phyloP scores from a whole-genome alignment of 306 rosid genomes.

The Rosa lucieae region DNA sequence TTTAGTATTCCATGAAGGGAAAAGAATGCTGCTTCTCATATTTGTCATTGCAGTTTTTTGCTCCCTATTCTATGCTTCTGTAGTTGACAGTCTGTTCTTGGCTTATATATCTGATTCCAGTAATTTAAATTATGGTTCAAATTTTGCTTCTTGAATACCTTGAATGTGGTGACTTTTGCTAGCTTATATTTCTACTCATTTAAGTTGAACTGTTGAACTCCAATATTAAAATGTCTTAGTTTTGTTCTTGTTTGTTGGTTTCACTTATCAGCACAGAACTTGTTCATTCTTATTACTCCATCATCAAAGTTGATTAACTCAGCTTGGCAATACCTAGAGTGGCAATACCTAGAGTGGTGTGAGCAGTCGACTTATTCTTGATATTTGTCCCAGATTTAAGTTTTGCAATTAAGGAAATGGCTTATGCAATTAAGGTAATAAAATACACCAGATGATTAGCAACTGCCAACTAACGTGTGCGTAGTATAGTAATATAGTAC shows the following conservation, averaged over 20 bases:
- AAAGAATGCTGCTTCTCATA: constrained; percentile 27
- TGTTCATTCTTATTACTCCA: not conserved
- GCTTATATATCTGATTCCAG: not conserved
- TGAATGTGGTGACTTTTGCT: not conserved
- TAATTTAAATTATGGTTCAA: not conserved
- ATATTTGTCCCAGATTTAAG: not conserved
- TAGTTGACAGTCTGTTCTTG: constrained; percentile 19
- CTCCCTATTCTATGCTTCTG: constrained; percentile 31
- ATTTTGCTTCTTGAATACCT: not conserved
- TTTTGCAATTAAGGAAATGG: not conserved
- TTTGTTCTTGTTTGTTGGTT: not conserved
- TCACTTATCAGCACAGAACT: not conserved
- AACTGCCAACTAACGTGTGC: not conserved
- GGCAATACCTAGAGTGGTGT: constrained; percentile 4
- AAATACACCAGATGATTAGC: not conserved
- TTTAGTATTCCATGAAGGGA: constrained; percentile 16
- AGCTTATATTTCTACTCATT: not conserved
- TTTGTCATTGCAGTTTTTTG: constrained; percentile 23
- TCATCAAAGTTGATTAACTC: not conserved
- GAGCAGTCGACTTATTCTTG: not conserved
- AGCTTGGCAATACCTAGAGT: not conserved
- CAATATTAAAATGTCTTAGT: not conserved
- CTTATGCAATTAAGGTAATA: not conserved
- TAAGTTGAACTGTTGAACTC: not conserved
- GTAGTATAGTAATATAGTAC: not conserved